These are phyloP conservation scores for Plasmodium chabaudi DNA, from an alignment of 169 alveolate genomes.

Conservation along the genomic window DNA sequence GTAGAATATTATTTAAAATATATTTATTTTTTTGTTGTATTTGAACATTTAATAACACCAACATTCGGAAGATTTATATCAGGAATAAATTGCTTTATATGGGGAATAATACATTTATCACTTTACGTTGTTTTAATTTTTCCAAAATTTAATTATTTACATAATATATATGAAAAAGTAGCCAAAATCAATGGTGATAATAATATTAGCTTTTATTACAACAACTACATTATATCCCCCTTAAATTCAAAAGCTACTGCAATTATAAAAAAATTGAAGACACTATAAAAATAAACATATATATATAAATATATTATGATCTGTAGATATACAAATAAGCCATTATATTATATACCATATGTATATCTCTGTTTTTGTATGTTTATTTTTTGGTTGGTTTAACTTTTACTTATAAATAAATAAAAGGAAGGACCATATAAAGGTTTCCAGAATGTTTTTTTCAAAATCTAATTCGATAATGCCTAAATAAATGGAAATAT, in stretches of 20 bases:
- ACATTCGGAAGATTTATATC: constrained; percentile 26
- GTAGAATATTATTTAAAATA: constrained; percentile 47
- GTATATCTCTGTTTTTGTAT: background rate
- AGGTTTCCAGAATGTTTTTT: background rate
- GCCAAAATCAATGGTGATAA: constrained; percentile 31
- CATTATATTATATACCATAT: background rate
- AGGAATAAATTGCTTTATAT: constrained; percentile 11
- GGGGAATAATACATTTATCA: constrained; percentile 35
- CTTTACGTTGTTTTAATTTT: constrained; percentile 30
- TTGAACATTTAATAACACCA: constrained; percentile 33
- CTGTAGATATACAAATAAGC: background rate
- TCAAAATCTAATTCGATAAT: background rate
- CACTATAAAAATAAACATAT: constrained; percentile 2
- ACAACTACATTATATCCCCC: constrained; percentile 24
- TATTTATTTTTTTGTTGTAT: constrained; percentile 35
- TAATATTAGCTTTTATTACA: constrained; percentile 20
- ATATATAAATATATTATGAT: background rate
- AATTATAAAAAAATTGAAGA: constrained; percentile 34
- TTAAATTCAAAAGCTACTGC: constrained; percentile 22
- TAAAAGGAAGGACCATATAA: background rate
- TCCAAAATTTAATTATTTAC: constrained; percentile 34
- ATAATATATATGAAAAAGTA: constrained; percentile 24
- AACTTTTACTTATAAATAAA: background rate
- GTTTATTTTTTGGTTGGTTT: background rate
- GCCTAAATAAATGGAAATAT: no score